Base-by-base conservation (phyloP, 1,284 basidiomycete species). In the Cutaneotrichosporon dermatis region DNA sequence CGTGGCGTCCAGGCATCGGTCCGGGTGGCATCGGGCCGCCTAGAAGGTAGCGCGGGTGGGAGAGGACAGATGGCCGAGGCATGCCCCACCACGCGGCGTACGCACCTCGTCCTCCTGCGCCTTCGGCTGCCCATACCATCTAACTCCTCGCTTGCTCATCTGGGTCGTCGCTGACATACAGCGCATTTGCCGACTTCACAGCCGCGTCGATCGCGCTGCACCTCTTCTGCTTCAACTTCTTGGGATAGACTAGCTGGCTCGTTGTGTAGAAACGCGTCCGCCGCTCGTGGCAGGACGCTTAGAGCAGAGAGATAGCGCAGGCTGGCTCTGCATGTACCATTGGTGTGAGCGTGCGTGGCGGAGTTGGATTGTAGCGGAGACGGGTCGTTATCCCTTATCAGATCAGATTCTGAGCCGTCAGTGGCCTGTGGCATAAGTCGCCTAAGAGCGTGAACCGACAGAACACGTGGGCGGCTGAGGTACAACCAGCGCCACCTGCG, bases 171-270 rank as follows among this genome's bases (percentile, higher is more conserved):
- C 54, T 59, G 43, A 59, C 43, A 33, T 2, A 1, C 76, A 96
- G 92, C 70, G 93, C 93, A 34, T 99, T 99, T 72, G 93, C 90
- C 48, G 96, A 99, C 75, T 99, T 97, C 72, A 88, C 90, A 36
- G 80, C 96, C 54, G 94, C 93, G 13, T 95, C 92, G 1, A 87
- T 99, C 62, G 86, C 98, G 46, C 82, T 99, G 54, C 95, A 99
- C 79, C 95, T 98, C 81, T 99, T 99, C 76, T 93, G 96, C 57
- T 97, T 88, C 84, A 98, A 97, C 80, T 99, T 97, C 83, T 83
- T 92, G 7, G 90, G 90, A 68, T 90, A 55, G 41, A 34, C 6
- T 15, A n/a, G 49, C 12, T 48, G 42, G 25, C 11, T 37, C 12
- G 35, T 5, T 15, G 50, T 40, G 50, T 51, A 51, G 37, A 51